These are phyloP conservation scores for Cryptococcus maquisensis DNA, from an alignment of 1,284 basidiomycete genomes.

Conservation along the genomic window DNA sequence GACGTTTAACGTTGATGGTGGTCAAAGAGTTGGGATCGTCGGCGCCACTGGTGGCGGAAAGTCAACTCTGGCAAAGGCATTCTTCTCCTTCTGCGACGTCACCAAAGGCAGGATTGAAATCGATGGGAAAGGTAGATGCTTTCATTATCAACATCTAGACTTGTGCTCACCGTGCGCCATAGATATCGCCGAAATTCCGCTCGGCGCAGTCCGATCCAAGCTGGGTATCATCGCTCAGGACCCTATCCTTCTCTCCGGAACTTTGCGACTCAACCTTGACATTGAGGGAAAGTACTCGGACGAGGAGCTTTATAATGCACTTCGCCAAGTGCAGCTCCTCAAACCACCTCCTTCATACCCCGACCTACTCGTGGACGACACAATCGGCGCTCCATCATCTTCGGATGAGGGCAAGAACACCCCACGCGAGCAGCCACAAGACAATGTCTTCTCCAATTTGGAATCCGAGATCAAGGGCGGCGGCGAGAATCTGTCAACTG, in stretches of 20 bases:
- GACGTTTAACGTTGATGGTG: slow-evolving; percentile 47
- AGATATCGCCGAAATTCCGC: slow-evolving; percentile 28
- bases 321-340: slow-evolving; percentile 40
- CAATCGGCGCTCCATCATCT: background rate
- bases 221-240: slow-evolving; percentile 41
- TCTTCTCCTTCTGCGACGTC: slow-evolving; percentile 37
- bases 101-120: slow-evolving; percentile 31
- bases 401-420: background rate
- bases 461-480: slow-evolving; percentile 36
- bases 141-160: background rate
- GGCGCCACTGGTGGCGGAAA: slow-evolving; percentile 51
- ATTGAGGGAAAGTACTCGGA: slow-evolving; percentile 33
- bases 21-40: slow-evolving; percentile 52
- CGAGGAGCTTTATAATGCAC: slow-evolving; percentile 28
- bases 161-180: background rate
- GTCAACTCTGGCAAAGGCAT: slow-evolving; percentile 40
- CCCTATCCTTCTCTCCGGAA: slow-evolving; percentile 43
- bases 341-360: slow-evolving; percentile 4
- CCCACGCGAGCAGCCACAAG: background rate
- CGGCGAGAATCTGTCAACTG: slow-evolving; percentile 52
- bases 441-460: slow-evolving; percentile 30
- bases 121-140: slow-evolving; percentile 25
- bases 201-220: slow-evolving; percentile 27
- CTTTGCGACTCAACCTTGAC: slow-evolving; percentile 46
- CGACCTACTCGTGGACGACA: slow-evolving; percentile 1